These are phyloP conservation scores for Fusarium circinatum DNA, from an alignment of 2,329 filamentous ascomycete genomes.

Conservation along the genomic window DNA sequence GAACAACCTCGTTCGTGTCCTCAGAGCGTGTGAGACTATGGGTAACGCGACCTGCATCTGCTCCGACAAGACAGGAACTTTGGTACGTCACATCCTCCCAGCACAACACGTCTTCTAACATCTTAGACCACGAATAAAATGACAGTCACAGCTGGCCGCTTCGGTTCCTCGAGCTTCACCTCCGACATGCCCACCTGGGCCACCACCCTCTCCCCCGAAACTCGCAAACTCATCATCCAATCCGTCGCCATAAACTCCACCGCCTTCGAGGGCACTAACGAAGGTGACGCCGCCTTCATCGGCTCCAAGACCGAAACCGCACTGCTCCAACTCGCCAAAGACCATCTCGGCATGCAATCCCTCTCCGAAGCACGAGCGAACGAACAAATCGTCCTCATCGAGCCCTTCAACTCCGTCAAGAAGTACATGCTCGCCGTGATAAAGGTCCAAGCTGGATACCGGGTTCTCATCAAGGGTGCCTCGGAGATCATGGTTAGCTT, in stretches of 20 bases:
- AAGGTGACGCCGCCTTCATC: slow-evolving; percentile 73
- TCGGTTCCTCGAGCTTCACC: slow-evolving; percentile 60
- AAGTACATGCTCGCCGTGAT: slow-evolving; percentile 77
- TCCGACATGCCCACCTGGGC: slow-evolving; percentile 23
- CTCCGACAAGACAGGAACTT: slow-evolving; percentile 74
- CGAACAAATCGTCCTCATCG: slow-evolving; percentile 69
- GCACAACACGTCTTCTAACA: rapidly evolving
- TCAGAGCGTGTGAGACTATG: slow-evolving; percentile 84
- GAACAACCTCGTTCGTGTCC: slow-evolving; percentile 79
- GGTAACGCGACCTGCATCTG: slow-evolving; percentile 79
- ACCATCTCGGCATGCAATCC: slow-evolving; percentile 73
- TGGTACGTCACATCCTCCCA: slow-evolving; percentile 41
- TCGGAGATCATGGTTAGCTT: slow-evolving; percentile 70
- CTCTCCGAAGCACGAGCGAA: slow-evolving; percentile 72
- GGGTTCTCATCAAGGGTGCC: slow-evolving; percentile 71
- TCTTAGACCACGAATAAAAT: slow-evolving; percentile 67
- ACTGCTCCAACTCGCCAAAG: slow-evolving; percentile 72
- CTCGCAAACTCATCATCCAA: slow-evolving; percentile 48
- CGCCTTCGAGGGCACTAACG: slow-evolving; percentile 77
- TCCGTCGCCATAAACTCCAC: slow-evolving; percentile 73
- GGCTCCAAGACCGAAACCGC: slow-evolving; percentile 84
- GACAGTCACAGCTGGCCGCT: slow-evolving; percentile 70
- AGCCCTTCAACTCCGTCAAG: slow-evolving; percentile 79
- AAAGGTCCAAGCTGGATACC: slow-evolving; percentile 61
- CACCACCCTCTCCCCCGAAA: slow-evolving; percentile 36